Evolutionary conservation across 139 green algal genomes (phyloP).

Genomic region (Micractinium sp.): DNA sequence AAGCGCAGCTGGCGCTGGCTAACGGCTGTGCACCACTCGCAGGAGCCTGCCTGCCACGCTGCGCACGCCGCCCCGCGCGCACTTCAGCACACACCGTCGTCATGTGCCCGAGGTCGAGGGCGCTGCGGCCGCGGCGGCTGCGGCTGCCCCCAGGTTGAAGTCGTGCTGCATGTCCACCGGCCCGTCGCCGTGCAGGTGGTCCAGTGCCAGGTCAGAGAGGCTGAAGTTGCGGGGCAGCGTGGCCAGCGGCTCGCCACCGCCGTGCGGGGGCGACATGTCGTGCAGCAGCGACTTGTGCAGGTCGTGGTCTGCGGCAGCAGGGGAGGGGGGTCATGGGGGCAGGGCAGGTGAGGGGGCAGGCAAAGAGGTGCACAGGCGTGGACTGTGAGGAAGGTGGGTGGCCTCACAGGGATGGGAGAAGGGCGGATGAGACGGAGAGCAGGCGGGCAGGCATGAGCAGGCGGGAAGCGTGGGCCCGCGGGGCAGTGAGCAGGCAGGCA

Average conservation of each 20-base stretch:
- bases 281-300: slow-evolving; percentile 22
- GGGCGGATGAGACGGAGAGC: background rate
- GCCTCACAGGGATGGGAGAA: background rate
- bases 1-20: no score
- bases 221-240: slow-evolving; percentile 59
- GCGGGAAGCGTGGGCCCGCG: background rate
- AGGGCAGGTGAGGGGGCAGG: background rate
- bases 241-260: slow-evolving; percentile 6
- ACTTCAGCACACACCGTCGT: background rate
- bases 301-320: slow-evolving; percentile 3
- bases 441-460: background rate
- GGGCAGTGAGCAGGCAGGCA: no score
- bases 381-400: no score
- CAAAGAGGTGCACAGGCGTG: no score
- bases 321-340: background rate
- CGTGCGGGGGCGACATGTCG: background rate
- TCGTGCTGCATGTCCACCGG: background rate
- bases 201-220: slow-evolving; percentile 53
- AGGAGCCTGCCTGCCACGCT: no score
- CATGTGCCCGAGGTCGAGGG: slow-evolving; percentile 16
- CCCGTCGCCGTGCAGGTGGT: slow-evolving; percentile 41
- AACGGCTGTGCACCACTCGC: no score
- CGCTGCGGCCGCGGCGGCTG: background rate
- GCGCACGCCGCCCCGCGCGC: no score
- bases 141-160: slow-evolving; percentile 1